Conservation (phyloP, 805 yeast species). For the Candida andamanensis region DNA sequence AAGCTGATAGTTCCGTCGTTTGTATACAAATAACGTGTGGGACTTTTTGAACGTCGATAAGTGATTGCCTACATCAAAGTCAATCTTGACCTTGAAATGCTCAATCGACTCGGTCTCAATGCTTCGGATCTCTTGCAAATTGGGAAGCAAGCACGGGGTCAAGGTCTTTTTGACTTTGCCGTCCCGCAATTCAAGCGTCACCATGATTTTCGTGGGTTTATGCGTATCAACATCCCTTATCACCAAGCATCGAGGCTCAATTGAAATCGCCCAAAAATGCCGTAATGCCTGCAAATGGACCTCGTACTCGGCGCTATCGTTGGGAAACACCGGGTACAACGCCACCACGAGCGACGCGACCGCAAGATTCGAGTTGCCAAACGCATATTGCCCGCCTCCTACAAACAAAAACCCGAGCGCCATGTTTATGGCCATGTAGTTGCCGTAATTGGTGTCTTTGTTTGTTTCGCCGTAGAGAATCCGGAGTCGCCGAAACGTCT, state of each 20-base stretch:
- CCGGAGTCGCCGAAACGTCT: slow-evolving; percentile 66
- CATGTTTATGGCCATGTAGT: slow-evolving; percentile 71
- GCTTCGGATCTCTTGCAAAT: slow-evolving; percentile 41
- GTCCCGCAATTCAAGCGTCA: slow-evolving; percentile 31
- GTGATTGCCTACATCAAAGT: slow-evolving; percentile 38
- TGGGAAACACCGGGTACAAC: slow-evolving; percentile 70
- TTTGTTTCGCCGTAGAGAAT: slow-evolving; percentile 57
- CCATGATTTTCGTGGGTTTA: slow-evolving; percentile 47
- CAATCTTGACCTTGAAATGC: slow-evolving; percentile 51
- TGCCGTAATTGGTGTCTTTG: slow-evolving; percentile 52
- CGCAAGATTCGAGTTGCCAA: slow-evolving; percentile 57
- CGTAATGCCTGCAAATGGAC: slow-evolving; percentile 79
- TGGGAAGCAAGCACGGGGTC: slow-evolving; percentile 72
- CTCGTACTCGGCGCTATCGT: slow-evolving; percentile 33
- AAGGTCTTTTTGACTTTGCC: slow-evolving; percentile 28
- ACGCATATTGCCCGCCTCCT: slow-evolving; percentile 90
- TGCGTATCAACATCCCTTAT: slow-evolving; percentile 63
- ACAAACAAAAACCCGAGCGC: slow-evolving; percentile 84
- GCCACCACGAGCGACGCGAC: slow-evolving; percentile 68
- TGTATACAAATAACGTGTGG: slow-evolving; percentile 49
- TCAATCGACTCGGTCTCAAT: slow-evolving; percentile 45
- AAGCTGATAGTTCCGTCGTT: slow-evolving; percentile 37
- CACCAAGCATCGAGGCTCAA: slow-evolving; percentile 76
- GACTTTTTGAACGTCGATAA: slow-evolving; percentile 38
- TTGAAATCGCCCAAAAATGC: slow-evolving; percentile 86